Base-by-base conservation (phyloP, 2,329 filamentous ascomycete genomes). In the Fusarium phyllophilum region DNA sequence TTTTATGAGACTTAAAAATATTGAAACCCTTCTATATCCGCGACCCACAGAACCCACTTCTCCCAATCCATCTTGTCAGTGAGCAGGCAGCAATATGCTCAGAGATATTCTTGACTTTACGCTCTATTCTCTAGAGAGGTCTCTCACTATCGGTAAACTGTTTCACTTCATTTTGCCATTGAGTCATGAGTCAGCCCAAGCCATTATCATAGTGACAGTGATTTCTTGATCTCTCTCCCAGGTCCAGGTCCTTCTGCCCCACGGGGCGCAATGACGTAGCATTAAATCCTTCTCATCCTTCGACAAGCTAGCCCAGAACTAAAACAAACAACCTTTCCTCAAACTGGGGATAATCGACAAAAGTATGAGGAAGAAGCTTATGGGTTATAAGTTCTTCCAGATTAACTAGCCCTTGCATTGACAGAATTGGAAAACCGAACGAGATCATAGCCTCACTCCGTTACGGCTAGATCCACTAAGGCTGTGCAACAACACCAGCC, bases 1-100 rank as follows among this genome's bases (percentile, higher is more conserved):
- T 41, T 41, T 6, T n/a, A 1, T 22, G 9, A 9, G 0, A n/a
- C 12, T 22, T 9, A 9, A 2, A 13, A 5, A n/a, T 7, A 8
- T 22, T 5, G 14, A 41, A n/a, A 8, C 22, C 18, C 22, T 42
- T 42, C 20, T 41, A 9, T 7, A 41, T 41, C 9, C n/a, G 11
- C 14, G 14, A 24, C 9, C 14, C 9, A 11, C 22, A n/a, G 4
- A 17, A 10, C 17, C n/a, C n/a, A 45, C n/a, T 26, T 45, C 1
- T 3, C 17, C 10, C 6, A 24, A 6, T 26, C 15, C 15, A 13
- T 44, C 15, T 18, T 18, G 6, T 18, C 7, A 13, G 17, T 44
- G 7, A 18, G n/a, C 0, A 24, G 42, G n/a, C 15, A 44, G 10
- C n/a, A 44, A 18, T 26, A 24, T 18, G 6, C 10, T 44, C 6